Conservation (phyloP, 2,329 filamentous ascomycete genomes). For the Annulohypoxylon truncatum region DNA sequence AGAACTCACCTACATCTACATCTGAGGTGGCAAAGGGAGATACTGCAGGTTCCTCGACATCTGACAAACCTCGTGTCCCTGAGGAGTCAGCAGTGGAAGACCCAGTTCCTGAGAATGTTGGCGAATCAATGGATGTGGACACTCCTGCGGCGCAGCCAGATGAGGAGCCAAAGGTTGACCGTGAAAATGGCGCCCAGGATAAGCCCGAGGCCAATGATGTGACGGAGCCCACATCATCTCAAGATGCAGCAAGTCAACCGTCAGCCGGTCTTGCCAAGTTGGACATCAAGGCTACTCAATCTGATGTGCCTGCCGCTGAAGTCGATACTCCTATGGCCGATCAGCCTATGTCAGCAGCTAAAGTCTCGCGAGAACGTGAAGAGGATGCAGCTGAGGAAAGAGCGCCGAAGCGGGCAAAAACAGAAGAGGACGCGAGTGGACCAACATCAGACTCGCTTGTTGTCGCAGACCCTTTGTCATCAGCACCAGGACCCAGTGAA, state of each 20-base stretch:
- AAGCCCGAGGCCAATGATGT: constrained; percentile 42
- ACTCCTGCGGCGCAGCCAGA: constrained; percentile 39
- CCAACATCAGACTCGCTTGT: constrained; percentile 43
- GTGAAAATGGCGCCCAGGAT: constrained; percentile 40
- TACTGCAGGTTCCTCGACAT: background rate
- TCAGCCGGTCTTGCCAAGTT: constrained; percentile 49
- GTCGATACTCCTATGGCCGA: constrained; percentile 44
- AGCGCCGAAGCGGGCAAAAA: constrained; percentile 83
- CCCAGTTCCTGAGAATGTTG: constrained; percentile 1
- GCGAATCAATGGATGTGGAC: constrained; percentile 51
- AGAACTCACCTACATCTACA: constrained; percentile 7
- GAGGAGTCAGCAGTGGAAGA: constrained; percentile 19
- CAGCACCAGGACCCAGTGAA: constrained; percentile 44
- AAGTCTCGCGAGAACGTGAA: constrained; percentile 80
- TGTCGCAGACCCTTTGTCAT: constrained; percentile 38
- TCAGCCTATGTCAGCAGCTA: constrained; percentile 53
- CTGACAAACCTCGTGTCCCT: constrained; percentile 6
- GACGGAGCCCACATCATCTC: constrained; percentile 46
- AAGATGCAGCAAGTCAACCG: constrained; percentile 48
- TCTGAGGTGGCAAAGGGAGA: constrained; percentile 5
- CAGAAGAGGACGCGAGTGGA: constrained; percentile 64
- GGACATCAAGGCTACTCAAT: constrained; percentile 47
- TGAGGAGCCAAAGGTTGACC: constrained; percentile 39
- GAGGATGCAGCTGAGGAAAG: constrained; percentile 76
- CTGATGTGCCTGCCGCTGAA: constrained; percentile 40